These are phyloP conservation scores for Vitis rupestris DNA, from an alignment of 164 flowering plant species.

Conservation along the genomic window DNA sequence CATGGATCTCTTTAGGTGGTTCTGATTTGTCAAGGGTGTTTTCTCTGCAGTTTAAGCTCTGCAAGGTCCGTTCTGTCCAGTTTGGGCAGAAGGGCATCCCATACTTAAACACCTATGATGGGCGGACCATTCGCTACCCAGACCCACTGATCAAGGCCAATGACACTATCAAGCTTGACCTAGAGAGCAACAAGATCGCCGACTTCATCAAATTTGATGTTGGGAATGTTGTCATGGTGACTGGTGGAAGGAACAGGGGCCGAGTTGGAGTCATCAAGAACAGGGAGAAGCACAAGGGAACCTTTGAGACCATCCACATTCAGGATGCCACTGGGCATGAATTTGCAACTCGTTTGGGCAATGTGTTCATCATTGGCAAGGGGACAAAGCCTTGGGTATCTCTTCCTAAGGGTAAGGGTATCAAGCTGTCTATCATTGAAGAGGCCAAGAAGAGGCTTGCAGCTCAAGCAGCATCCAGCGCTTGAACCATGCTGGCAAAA, in stretches of 20 bases:
- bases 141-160: conserved; percentile 86
- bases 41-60: conserved; percentile 64
- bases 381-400: conserved; percentile 38
- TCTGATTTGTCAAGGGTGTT: background rate
- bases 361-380: conserved; percentile 55
- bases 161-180: conserved; percentile 78
- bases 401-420: conserved; percentile 44
- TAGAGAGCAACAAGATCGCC: conserved; percentile 61
- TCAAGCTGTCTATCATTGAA: conserved; percentile 35
- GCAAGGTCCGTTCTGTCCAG: conserved; percentile 73
- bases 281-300: conserved; percentile 86
- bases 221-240: conserved; percentile 88
- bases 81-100: conserved; percentile 83
- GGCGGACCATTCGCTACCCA: conserved; percentile 86
- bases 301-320: conserved; percentile 75
- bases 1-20: background rate
- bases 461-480: conserved; percentile 20
- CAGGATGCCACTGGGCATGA: conserved; percentile 76
- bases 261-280: conserved; percentile 80
- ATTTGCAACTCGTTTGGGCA: conserved; percentile 76
- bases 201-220: conserved; percentile 90
- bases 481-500: conserved; percentile 1
- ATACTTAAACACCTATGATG: conserved; percentile 78
- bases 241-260: conserved; percentile 86
- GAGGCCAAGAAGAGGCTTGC: conserved; percentile 37